Base-by-base conservation (phyloP, 1,284 basidiomycete species). In the Leccinum pallidistipes region DNA sequence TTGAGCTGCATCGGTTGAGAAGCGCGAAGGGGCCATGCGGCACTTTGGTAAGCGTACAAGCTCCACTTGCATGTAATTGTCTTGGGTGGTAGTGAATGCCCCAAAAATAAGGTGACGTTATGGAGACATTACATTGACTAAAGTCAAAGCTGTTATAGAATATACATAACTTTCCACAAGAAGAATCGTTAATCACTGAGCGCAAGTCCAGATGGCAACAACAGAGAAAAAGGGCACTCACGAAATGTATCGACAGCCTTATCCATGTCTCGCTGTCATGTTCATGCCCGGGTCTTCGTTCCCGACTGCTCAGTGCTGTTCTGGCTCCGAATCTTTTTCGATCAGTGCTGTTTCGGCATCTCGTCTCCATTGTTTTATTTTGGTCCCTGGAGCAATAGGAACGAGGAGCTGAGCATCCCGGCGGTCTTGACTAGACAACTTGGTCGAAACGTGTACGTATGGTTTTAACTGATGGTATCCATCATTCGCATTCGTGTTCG, bases 391-490 rank as follows among this genome's bases (percentile, higher is more conserved):
- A 5, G 70, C 24, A 21, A 71, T 32, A 12, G 72, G 72, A 18
- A 69, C 62, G 21, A 74, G 63, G 16, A 71, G 62, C 6, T 73
- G 71, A 31, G 64, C 68, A 55, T 73, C 68, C 3, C 68, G 66
- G 3, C 69, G 62, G 61, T 74, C 65, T 56, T 63, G 71, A 38
- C 31, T 31, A 1, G 69, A 57, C 36, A 71, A 45, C 54, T 63
- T 72, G 16, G 71, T 64, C 2, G 64, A 68, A 1, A 62, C 63
- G 38, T 74, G 72, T 16, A 82, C 82, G 63, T 83, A 83, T 60
- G 81, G 80, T 64, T 77, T 78, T 58, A 83, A 66, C 81, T 83
- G 21, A 55, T 40, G 9, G 11, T n/a, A 24, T 52, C n/a, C 24
- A 12, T 32, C 14, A 10, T 68, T 34, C 4, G 11, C 24, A 5